Evolutionary conservation across 1,139 yeast genomes (phyloP).

Genomic region (Hanseniaspora uvarum): DNA sequence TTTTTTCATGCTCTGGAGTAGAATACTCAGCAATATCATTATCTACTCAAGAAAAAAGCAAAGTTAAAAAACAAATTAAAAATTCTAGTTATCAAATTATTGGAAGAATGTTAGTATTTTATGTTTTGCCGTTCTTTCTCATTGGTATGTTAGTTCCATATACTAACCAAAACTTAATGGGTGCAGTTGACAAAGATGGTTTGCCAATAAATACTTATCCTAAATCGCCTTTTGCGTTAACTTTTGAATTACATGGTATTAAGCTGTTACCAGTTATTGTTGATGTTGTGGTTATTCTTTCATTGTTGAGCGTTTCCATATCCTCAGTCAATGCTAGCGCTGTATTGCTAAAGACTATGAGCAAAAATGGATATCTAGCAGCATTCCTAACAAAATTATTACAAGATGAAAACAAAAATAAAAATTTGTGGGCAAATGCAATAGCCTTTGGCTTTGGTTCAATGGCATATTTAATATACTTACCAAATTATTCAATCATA

Average conservation of each 20-base stretch:
- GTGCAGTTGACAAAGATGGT: conserved; percentile 26
- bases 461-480: conserved; percentile 63
- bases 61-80: conserved; percentile 59
- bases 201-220: conserved; percentile 28
- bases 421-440: conserved; percentile 60
- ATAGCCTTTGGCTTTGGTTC: conserved; percentile 51
- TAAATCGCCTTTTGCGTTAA: conserved; percentile 65
- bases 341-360: conserved; percentile 69
- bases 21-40: conserved; percentile 78
- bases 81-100: conserved; percentile 50
- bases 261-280: conserved; percentile 52
- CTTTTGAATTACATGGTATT: conserved; percentile 51
- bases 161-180: conserved; percentile 41
- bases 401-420: conserved; percentile 41
- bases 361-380: conserved; percentile 76
- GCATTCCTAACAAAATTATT: conserved; percentile 52
- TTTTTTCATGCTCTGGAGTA: conserved; percentile 74
- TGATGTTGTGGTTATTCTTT: conserved; percentile 56
- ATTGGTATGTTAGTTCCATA: conserved; percentile 63
- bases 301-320: conserved; percentile 59
- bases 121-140: conserved; percentile 47
- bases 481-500: conserved; percentile 47
- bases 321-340: conserved; percentile 71
- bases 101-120: conserved; percentile 60
- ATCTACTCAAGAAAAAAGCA: conserved; percentile 65